Evolutionary conservation across 1,284 basidiomycete genomes (phyloP).

Genomic region (Cerrena zonata): DNA sequence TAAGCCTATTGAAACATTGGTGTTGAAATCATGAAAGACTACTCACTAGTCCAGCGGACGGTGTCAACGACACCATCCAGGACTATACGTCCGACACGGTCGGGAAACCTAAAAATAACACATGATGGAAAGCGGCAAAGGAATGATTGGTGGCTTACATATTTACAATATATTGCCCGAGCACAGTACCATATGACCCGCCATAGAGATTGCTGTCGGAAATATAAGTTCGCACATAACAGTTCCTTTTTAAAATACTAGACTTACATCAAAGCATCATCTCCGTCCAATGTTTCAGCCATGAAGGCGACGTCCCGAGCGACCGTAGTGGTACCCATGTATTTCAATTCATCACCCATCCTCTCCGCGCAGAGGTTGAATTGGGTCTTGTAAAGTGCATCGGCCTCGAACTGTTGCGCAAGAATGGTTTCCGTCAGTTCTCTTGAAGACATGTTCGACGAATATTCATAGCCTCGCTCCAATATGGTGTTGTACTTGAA

Average conservation of each 20-base stretch:
- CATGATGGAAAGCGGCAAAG: no score
- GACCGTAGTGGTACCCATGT: constrained; percentile 2
- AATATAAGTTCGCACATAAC: no score
- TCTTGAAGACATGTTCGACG: background rate
- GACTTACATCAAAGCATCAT: constrained; percentile 35
- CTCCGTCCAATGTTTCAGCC: constrained; percentile 32
- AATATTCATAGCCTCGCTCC: constrained; percentile 2
- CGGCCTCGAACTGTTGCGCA: background rate
- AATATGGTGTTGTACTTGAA: constrained; percentile 3
- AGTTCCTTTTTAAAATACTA: constrained; percentile 18
- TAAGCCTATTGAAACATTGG: background rate
- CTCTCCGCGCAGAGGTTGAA: constrained; percentile 1
- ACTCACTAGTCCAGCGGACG: constrained; percentile 25
- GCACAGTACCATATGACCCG: constrained; percentile 21
- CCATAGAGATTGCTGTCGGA: constrained; percentile 24
- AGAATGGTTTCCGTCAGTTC: background rate
- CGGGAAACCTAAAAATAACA: constrained; percentile 14
- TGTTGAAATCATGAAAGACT: background rate
- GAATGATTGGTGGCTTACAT: constrained; percentile 10
- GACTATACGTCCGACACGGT: constrained; percentile 20
- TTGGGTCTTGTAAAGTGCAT: background rate
- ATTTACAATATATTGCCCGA: constrained; percentile 24
- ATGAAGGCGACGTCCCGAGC: constrained; percentile 28
- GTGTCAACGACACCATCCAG: constrained; percentile 23
- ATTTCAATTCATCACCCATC: constrained; percentile 1